phyloP scores from a whole-genome alignment of 2,329 filamentous ascomycete species.

The Sarocladium strictum region DNA sequence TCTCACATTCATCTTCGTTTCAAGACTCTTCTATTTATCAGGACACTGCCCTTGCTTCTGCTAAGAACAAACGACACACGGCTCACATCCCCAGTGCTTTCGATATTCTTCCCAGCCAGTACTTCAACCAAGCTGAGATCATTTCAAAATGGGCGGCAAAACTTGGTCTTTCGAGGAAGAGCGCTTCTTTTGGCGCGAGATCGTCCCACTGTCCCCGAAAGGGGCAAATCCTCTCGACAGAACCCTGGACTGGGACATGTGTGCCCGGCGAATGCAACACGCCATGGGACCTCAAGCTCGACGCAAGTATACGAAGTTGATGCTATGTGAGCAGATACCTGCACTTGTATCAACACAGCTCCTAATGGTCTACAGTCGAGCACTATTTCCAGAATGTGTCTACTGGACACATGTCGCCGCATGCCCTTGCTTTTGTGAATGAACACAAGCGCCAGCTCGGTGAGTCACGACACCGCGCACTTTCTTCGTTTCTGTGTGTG shows the following conservation, averaged over 20 bases:
- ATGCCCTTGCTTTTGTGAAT: conserved; percentile 26
- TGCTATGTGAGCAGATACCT: conserved; percentile 30
- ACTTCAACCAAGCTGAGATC: too few species aligned
- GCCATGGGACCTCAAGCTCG: conserved; percentile 27
- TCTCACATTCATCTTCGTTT: not conserved
- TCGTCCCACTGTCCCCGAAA: conserved; percentile 31
- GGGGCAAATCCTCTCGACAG: conserved; percentile 17
- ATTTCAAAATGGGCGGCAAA: conserved; percentile 47
- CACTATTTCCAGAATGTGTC: conserved; percentile 39
- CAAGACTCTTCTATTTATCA: not conserved
- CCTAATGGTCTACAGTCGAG: conserved; percentile 29
- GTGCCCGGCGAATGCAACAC: conserved; percentile 32
- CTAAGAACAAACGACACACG: too few species aligned
- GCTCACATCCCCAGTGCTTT: not conserved
- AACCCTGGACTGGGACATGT: conserved; percentile 29
- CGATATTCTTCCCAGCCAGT: not conserved
- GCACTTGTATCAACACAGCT: not conserved
- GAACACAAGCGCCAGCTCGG: conserved; percentile 24
- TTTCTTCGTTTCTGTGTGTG: too few species aligned
- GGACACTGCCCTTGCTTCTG: not conserved
- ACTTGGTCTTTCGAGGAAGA: conserved; percentile 45
- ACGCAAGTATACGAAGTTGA: conserved; percentile 32
- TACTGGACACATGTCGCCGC: conserved; percentile 29
- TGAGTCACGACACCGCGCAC: conserved; percentile 15
- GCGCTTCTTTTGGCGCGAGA: conserved; percentile 38